Percentiles rank a stretch among this genome's conserved stretches.
phyloP scores from a whole-genome alignment of 805 yeast genomes.

The Metschnikowia colocasiae region DNA sequence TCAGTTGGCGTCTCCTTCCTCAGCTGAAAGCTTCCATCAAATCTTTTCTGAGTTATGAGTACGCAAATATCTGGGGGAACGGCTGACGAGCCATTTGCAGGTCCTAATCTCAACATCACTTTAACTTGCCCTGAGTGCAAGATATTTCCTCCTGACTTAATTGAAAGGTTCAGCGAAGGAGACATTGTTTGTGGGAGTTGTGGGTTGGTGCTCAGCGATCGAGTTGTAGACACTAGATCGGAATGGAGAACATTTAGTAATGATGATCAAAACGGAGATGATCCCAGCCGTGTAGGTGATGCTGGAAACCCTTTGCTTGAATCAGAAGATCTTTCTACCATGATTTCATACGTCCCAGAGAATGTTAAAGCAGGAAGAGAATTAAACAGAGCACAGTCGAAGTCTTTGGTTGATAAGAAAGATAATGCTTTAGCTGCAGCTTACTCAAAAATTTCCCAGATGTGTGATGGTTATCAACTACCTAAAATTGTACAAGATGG shows the following conservation, averaged over 20 bases:
- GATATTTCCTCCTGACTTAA: slow-evolving; percentile 90
- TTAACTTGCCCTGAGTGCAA: slow-evolving; percentile 95
- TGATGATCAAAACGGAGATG: slow-evolving; percentile 97
- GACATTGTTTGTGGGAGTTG: slow-evolving; percentile 98
- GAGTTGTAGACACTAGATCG: slow-evolving; percentile 90
- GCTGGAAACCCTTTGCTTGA: slow-evolving; percentile 91
- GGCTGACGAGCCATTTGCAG: slow-evolving; percentile 40
- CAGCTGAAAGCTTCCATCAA: neutral
- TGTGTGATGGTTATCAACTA: slow-evolving; percentile 94
- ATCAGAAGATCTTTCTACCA: slow-evolving; percentile 86
- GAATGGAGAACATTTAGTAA: slow-evolving; percentile 99
- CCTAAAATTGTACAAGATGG: slow-evolving; percentile 97
- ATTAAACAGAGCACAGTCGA: slow-evolving; percentile 83
- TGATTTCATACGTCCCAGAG: slow-evolving; percentile 83
- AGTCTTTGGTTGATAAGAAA: slow-evolving; percentile 77
- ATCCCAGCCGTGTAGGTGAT: slow-evolving; percentile 98
- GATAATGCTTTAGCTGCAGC: slow-evolving; percentile 88
- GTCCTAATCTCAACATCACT: slow-evolving; percentile 84
- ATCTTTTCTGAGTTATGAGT: slow-evolving; percentile 6
- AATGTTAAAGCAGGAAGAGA: slow-evolving; percentile 87
- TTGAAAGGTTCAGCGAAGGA: slow-evolving; percentile 94
- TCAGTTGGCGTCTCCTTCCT: neutral
- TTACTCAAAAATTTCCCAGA: slow-evolving; percentile 83
- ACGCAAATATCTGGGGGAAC: slow-evolving; percentile 11
- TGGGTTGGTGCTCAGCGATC: slow-evolving; percentile 88